A percentile compares a stretch with the other conserved stretches of the same genome.
Evolutionary conservation across 1,139 yeast species (phyloP).

Genomic region (Hansenula anomala): DNA sequence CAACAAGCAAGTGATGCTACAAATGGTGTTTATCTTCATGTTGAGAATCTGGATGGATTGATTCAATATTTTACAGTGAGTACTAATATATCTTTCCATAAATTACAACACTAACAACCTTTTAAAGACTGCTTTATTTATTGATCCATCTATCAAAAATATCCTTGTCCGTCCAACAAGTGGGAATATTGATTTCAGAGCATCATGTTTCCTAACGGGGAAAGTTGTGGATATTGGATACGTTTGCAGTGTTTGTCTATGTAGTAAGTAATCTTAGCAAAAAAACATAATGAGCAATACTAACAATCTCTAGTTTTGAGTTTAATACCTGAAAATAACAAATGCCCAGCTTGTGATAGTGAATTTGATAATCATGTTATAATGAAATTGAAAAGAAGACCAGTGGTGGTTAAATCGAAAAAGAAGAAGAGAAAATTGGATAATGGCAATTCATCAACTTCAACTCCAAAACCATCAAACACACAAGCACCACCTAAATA

Average conservation of each 20-base stretch:
- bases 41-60: constrained; percentile 72
- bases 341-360: constrained; percentile 69
- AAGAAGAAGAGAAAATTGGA: constrained; percentile 30
- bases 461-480: not conserved
- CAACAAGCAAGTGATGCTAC: constrained; percentile 98
- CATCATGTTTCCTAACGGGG: constrained; percentile 90
- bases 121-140: constrained; percentile 54
- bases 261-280: constrained; percentile 42
- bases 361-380: constrained; percentile 54
- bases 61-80: constrained; percentile 52
- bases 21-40: constrained; percentile 77
- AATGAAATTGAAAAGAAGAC: constrained; percentile 48
- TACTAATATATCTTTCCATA: too few relatives aligned
- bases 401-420: constrained; percentile 41
- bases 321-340: constrained; percentile 46
- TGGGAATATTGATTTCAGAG: constrained; percentile 85
- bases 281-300: too few relatives aligned
- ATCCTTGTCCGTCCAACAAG: constrained; percentile 78
- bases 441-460: not conserved
- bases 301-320: constrained; percentile 26
- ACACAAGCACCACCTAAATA: not conserved
- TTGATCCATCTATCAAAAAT: constrained; percentile 78
- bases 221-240: constrained; percentile 88
- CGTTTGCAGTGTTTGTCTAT: constrained; percentile 93
- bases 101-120: too few relatives aligned